Base-by-base conservation (phyloP, 2,329 filamentous ascomycete genomes). In the Microsporum ferrugineum region DNA sequence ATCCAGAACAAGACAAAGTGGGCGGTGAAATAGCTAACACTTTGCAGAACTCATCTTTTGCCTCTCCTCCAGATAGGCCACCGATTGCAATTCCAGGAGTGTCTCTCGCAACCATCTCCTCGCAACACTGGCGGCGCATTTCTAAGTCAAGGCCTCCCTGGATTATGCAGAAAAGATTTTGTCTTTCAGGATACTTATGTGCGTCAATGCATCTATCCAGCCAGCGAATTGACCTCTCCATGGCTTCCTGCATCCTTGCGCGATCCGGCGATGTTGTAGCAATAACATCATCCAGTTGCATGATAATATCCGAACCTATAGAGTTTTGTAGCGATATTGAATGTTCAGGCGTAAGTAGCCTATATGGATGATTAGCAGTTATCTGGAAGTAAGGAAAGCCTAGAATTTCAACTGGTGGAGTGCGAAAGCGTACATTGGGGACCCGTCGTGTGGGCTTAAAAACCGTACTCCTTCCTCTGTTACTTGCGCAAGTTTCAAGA, bases 151-250 rank as follows among this genome's bases (percentile, higher is more conserved):
- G 78, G 0, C 94, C 94, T 63, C 94, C 94, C 75, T 99, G 94
- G 66, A 99, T 96, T 70, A 99, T 99, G 75, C 95, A 99, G 75
- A 99, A 99, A 4, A 99, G 81, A 69, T 96, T 99, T 73, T 99
- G 94, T 1, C 80, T 80, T 34, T 87, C 82, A 0, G 91, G 89
- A 61, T 91, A 88, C 70, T 86, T 84, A 78, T 99, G 95, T 3
- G 91, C 91, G 8, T 85, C 85, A 45, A 97, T 92, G 74, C 94
- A 99, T 60, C 94, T 85, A 75, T 99, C 95, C 4, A 99, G 82
- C 95, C 95, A 99, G 43, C 95, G 84, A 5, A 99, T 84, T 60
- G 90, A 96, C 60, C 94, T 87, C 70, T 94, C 83, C 91, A 96
- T 97, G 57, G 94, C 94, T 74, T 96, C 90, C 64, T 87, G 84